phyloP scores from a whole-genome alignment of 2,329 filamentous ascomycete species.

The Penicillium sp. region DNA sequence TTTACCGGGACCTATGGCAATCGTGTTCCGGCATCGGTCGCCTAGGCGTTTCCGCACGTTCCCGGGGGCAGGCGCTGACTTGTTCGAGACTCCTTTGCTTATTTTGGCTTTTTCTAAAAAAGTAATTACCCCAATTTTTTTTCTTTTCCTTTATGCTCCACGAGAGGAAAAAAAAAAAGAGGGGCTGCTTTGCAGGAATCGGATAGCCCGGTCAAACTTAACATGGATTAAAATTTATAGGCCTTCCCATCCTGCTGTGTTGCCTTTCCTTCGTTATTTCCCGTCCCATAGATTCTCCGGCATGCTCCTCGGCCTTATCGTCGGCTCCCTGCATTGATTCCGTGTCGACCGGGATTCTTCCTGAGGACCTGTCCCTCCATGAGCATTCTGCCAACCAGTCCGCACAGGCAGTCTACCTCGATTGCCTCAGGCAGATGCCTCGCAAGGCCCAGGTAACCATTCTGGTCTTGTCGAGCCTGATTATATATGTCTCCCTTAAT shows the following conservation, averaged over 20 bases:
- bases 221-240: slow-evolving; percentile 2
- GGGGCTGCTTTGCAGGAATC: slow-evolving; percentile 6
- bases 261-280: slow-evolving; percentile 14
- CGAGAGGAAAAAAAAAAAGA: neutral
- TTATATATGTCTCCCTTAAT: slow-evolving; percentile 45
- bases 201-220: slow-evolving; percentile 6
- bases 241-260: slow-evolving; percentile 11
- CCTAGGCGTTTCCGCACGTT: slow-evolving; percentile 25
- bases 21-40: slow-evolving; percentile 25
- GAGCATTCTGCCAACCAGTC: slow-evolving; percentile 8
- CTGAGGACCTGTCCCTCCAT: slow-evolving; percentile 12
- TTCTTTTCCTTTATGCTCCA: slow-evolving; percentile 1
- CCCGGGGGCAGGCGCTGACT: slow-evolving; percentile 24
- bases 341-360: slow-evolving; percentile 9
- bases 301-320: slow-evolving; percentile 12
- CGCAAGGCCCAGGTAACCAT: slow-evolving; percentile 42
- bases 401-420: slow-evolving; percentile 15
- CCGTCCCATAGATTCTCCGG: slow-evolving; percentile 16
- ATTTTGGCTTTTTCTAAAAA: neutral
- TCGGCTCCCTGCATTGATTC: slow-evolving; percentile 18
- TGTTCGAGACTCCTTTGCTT: slow-evolving; percentile 10
- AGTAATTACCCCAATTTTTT: neutral
- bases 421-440: slow-evolving; percentile 40
- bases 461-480: slow-evolving; percentile 41
- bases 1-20: slow-evolving; percentile 7